Percentiles rank a stretch among this genome's conserved stretches.
phyloP scores from a whole-genome alignment of 2,329 filamentous ascomycete genomes.

The Mariannaea sp. region DNA sequence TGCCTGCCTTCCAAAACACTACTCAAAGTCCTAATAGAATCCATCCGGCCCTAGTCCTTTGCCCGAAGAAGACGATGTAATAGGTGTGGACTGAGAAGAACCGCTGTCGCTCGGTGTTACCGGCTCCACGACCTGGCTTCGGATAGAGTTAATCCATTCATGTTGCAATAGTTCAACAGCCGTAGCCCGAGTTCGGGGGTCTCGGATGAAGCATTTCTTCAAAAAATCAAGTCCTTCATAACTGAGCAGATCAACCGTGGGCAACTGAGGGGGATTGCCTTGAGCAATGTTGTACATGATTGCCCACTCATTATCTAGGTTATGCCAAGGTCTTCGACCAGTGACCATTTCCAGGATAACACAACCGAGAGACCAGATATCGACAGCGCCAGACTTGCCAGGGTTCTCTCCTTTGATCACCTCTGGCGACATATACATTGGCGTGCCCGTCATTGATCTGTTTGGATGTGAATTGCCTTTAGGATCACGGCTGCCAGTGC shows the following conservation, averaged over 20 bases:
- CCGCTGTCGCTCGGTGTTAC: conserved; percentile 64
- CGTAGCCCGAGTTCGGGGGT: conserved; percentile 77
- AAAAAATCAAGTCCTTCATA: conserved; percentile 86
- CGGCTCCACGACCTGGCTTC: conserved; percentile 68
- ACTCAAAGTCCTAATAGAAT: conserved; percentile 34
- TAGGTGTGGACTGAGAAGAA: conserved; percentile 46
- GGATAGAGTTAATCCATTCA: conserved; percentile 79
- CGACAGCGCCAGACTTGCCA: conserved; percentile 82
- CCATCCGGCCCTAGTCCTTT: conserved; percentile 40
- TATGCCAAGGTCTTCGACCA: conserved; percentile 90
- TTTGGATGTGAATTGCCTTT: conserved; percentile 66
- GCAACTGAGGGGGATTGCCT: conserved; percentile 88
- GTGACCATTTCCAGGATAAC: conserved; percentile 98
- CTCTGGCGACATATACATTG: conserved; percentile 99
- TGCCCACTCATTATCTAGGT: conserved; percentile 97
- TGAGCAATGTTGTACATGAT: conserved; percentile 99
- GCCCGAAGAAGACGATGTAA: conserved; percentile 38
- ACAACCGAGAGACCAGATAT: conserved; percentile 96
- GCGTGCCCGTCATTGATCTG: conserved; percentile 94
- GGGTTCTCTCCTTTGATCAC: conserved; percentile 89
- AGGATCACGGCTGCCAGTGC: conserved; percentile 71
- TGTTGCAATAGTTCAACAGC: conserved; percentile 91
- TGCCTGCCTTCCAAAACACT: conserved; percentile 6
- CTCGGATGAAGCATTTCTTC: conserved; percentile 81
- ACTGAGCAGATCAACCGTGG: conserved; percentile 81